These are phyloP conservation scores for Wallacemonas rigidus DNA, from an alignment of 208 protist genomes.

Conservation along the genomic window DNA sequence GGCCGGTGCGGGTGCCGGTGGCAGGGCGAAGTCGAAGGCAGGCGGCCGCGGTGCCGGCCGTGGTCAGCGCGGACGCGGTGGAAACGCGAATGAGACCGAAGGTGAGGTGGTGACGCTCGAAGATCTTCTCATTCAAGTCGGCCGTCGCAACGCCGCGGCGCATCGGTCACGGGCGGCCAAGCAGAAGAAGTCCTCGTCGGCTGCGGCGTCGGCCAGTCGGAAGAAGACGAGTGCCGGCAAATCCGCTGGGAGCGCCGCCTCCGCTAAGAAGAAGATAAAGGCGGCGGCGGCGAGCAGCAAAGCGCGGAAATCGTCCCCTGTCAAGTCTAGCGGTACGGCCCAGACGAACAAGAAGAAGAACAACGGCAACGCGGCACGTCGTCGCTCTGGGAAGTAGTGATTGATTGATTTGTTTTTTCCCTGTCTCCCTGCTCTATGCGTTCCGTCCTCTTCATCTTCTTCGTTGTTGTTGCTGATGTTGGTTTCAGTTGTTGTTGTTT, in stretches of 20 bases:
- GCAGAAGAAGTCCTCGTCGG: not conserved
- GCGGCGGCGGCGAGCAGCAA: slow-evolving; percentile 9
- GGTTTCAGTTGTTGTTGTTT: not conserved
- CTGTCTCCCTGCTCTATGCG: slow-evolving; percentile 11
- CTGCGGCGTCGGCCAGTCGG: not conserved
- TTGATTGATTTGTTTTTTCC: slow-evolving; percentile 21
- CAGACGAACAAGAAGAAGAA: slow-evolving; percentile 10
- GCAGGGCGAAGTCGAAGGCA: slow-evolving; percentile 24
- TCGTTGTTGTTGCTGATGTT: not conserved
- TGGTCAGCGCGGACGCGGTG: slow-evolving; percentile 2
- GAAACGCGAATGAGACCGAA: not conserved
- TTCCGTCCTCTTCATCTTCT: not conserved
- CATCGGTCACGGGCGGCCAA: not conserved
- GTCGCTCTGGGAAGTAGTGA: not conserved
- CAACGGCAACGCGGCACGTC: slow-evolving; percentile 4
- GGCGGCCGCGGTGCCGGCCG: slow-evolving; percentile 5
- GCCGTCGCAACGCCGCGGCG: not conserved
- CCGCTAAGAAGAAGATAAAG: slow-evolving; percentile 14
- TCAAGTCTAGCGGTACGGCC: not conserved
- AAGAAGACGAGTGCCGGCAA: slow-evolving; percentile 9
- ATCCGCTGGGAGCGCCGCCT: not conserved
- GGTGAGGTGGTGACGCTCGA: slow-evolving; percentile 14
- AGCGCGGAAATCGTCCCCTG: not conserved
- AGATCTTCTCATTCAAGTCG: slow-evolving; percentile 14
- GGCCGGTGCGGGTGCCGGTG: not conserved